Percentiles rank a stretch among this genome's conserved stretches.
These are phyloP conservation scores for Scheffersomyces stipitis DNA, from an alignment of 805 yeast genomes.

Conservation along the genomic window DNA sequence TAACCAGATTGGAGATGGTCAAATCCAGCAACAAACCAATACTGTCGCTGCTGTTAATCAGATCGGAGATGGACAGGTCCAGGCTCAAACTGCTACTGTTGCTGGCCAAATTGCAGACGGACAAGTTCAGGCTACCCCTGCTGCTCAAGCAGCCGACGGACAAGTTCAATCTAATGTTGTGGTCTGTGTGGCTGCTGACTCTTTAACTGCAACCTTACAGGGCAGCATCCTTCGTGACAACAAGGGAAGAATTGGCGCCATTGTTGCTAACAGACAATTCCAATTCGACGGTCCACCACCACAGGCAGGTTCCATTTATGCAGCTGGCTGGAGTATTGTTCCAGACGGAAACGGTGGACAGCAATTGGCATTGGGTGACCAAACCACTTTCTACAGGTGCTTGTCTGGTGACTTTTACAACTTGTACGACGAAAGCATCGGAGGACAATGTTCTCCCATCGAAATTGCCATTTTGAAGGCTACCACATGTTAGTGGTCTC, in stretches of 20 bases:
- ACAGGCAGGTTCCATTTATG: conserved; percentile 48
- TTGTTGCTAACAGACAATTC: conserved; percentile 80
- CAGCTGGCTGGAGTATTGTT: conserved; percentile 26
- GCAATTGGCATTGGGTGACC: conserved; percentile 63
- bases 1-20: conserved; percentile 31
- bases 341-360: conserved; percentile 51
- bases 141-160: conserved; percentile 3
- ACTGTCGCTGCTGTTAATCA: conserved; percentile 17
- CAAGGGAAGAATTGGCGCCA: conserved; percentile 69
- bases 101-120: conserved; percentile 51
- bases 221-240: conserved; percentile 55
- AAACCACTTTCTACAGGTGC: conserved; percentile 70
- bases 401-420: conserved; percentile 76
- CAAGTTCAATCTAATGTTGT: conserved; percentile 3
- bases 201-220: conserved; percentile 57
- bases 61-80: conserved; percentile 17
- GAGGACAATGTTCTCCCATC: conserved; percentile 53
- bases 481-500: conserved; percentile 8
- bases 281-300: conserved; percentile 82
- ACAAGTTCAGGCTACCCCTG: conserved; percentile 13
- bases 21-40: conserved; percentile 23
- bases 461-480: conserved; percentile 16
- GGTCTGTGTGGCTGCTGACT: conserved; percentile 21
- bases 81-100: conserved; percentile 18
- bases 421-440: conserved; percentile 65